These are phyloP conservation scores for Phytophthora cactorum DNA, from an alignment of 352 stramenopile species.

Conservation along the genomic window DNA sequence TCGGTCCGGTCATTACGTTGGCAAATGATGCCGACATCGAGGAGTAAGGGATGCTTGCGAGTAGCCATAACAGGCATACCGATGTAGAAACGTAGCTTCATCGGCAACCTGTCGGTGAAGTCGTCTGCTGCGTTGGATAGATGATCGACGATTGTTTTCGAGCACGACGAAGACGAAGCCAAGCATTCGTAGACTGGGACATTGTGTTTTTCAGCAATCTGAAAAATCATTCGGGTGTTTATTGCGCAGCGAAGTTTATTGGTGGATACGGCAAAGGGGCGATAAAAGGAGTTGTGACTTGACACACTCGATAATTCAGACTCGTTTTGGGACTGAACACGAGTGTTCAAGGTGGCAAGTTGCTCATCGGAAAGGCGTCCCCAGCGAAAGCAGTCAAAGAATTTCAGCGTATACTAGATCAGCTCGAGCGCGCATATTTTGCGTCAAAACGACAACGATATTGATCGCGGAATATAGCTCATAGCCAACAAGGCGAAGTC, in stretches of 20 bases:
- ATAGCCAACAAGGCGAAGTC: neutral
- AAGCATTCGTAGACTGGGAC: slow-evolving; percentile 9
- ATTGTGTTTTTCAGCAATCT: neutral
- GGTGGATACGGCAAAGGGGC: slow-evolving; percentile 11
- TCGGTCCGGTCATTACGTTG: neutral
- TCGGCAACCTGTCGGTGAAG: slow-evolving; percentile 10
- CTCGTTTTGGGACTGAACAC: neutral
- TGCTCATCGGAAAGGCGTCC: too few species aligned
- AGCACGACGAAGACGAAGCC: neutral
- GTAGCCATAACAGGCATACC: slow-evolving; percentile 25
- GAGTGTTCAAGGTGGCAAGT: neutral
- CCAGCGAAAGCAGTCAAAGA: too few species aligned
- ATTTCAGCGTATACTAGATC: too few species aligned
- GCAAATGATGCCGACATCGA: slow-evolving; percentile 13
- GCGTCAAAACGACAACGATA: too few species aligned
- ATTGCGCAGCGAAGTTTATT: slow-evolving; percentile 27
- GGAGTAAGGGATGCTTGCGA: slow-evolving; percentile 5
- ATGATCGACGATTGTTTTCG: slow-evolving; percentile 2
- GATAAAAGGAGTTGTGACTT: slow-evolving; percentile 10
- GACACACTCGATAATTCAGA: neutral
- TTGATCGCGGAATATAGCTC: slow-evolving; percentile 1
- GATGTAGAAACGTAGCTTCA: slow-evolving; percentile 26
- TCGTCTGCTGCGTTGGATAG: slow-evolving; percentile 21
- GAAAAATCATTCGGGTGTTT: slow-evolving; percentile 12
- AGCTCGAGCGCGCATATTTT: too few species aligned